Percentiles rank a stretch among this genome's conserved stretches.
These are phyloP conservation scores for Pseudocercospora fuligena DNA, from an alignment of 2,329 filamentous ascomycete genomes.

Conservation along the genomic window DNA sequence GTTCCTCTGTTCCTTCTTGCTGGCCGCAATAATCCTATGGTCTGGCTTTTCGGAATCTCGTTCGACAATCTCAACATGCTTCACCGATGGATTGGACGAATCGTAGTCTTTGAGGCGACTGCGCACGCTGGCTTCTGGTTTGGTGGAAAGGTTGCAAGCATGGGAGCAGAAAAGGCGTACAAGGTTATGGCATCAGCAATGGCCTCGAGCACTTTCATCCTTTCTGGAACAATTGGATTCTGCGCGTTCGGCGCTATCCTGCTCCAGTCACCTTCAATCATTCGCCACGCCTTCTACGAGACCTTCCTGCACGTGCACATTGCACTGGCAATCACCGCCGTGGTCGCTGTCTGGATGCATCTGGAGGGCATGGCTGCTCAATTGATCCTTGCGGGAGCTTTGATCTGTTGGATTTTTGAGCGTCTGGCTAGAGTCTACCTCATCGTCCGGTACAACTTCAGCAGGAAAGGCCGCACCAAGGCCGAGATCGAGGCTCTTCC, in stretches of 20 bases:
- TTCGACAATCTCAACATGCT: slow-evolving; percentile 84
- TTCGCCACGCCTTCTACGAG: slow-evolving; percentile 81
- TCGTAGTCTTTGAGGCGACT: slow-evolving; percentile 71
- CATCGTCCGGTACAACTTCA: slow-evolving; percentile 69
- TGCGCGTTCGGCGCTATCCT: slow-evolving; percentile 66
- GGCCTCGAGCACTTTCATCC: slow-evolving; percentile 53
- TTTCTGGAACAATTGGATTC: slow-evolving; percentile 67
- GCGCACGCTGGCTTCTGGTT: slow-evolving; percentile 68
- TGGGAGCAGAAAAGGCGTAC: slow-evolving; percentile 56
- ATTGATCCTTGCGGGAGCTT: slow-evolving; percentile 63
- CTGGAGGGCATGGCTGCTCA: slow-evolving; percentile 63
- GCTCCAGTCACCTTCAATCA: slow-evolving; percentile 70
- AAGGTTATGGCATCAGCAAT: slow-evolving; percentile 48
- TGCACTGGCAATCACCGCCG: slow-evolving; percentile 60
- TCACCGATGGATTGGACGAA: slow-evolving; percentile 79
- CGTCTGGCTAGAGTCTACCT: slow-evolving; percentile 64
- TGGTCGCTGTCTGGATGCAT: slow-evolving; percentile 71
- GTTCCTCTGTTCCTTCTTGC: slow-evolving; percentile 75
- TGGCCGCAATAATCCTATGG: slow-evolving; percentile 78
- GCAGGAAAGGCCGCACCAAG: slow-evolving; percentile 65
- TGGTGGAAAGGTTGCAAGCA: slow-evolving; percentile 47
- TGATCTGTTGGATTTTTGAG: slow-evolving; percentile 71
- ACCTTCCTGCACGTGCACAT: slow-evolving; percentile 77
- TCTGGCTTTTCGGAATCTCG: slow-evolving; percentile 71
- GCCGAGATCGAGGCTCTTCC: slow-evolving; percentile 76